Evolutionary conservation across 2,329 filamentous ascomycete species (phyloP).

Genomic region (Pseudogymnoascus sp.): DNA sequence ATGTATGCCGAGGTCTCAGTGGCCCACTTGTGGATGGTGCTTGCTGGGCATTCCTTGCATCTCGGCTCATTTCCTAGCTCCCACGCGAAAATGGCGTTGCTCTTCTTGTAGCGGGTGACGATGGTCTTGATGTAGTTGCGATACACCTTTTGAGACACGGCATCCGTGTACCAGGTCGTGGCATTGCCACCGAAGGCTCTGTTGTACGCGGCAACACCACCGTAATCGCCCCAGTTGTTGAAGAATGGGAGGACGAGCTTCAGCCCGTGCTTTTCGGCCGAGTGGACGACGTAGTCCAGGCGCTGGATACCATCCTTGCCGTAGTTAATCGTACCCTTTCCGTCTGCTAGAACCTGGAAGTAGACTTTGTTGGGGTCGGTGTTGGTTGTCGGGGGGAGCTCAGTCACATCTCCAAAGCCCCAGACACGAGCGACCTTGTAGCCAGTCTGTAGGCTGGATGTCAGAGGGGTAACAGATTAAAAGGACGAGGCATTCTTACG

Average conservation of each 20-base stretch:
- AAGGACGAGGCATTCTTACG: constrained; percentile 11
- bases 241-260: constrained; percentile 59
- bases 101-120: constrained; percentile 52
- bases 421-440: constrained; percentile 53
- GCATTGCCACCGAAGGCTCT: constrained; percentile 43
- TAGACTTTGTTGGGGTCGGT: constrained; percentile 38
- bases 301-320: constrained; percentile 54
- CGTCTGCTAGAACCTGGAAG: constrained; percentile 38
- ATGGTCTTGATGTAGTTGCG: constrained; percentile 51
- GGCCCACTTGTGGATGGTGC: constrained; percentile 55
- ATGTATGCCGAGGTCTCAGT: constrained; percentile 51
- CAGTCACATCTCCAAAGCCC: constrained; percentile 55
- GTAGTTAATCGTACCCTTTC: constrained; percentile 53
- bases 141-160: constrained; percentile 48
- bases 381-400: constrained; percentile 21
- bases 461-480: not conserved
- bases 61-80: constrained; percentile 61
- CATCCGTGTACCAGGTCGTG: constrained; percentile 51
- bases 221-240: constrained; percentile 64
- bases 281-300: constrained; percentile 56
- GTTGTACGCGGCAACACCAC: constrained; percentile 54
- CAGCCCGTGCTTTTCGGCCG: constrained; percentile 51
- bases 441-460: constrained; percentile 37
- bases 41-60: constrained; percentile 51
- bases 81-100: constrained; percentile 58